Conservation (phyloP, 148 eudicot species). For the Dysphania ambrosioides region DNA sequence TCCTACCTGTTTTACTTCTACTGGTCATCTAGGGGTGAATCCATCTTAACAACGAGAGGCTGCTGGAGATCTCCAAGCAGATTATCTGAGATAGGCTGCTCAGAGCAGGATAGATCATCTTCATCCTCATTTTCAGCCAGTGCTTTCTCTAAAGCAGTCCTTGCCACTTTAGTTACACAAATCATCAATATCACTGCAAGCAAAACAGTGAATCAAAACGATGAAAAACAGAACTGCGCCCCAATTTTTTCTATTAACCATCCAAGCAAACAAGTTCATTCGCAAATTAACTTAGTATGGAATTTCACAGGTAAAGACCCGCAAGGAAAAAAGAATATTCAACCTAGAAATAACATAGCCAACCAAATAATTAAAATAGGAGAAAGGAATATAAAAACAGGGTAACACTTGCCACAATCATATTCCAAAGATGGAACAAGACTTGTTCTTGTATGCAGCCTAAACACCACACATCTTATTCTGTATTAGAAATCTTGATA, state of each 20-base stretch:
- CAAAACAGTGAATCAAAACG: background rate
- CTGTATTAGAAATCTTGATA: background rate
- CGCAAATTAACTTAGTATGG: background rate
- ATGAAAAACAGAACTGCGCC: background rate
- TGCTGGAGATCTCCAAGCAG: constrained; percentile 42
- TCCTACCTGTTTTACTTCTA: constrained; percentile 19
- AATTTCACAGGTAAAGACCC: background rate
- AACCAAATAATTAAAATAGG: background rate
- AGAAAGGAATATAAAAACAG: background rate
- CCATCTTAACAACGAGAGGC: constrained; percentile 52
- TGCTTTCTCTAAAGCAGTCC: constrained; percentile 81
- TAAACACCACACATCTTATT: background rate
- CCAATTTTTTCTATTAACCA: background rate
- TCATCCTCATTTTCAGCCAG: constrained; percentile 53
- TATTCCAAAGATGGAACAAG: too few relatives aligned
- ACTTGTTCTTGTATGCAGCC: too few relatives aligned
- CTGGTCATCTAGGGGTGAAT: constrained; percentile 36
- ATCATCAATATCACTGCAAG: constrained; percentile 62
- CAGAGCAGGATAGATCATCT: constrained; percentile 36
- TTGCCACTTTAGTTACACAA: constrained; percentile 81
- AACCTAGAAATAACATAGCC: background rate
- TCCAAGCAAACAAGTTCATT: background rate
- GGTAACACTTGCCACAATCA: background rate
- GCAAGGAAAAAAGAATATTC: background rate
- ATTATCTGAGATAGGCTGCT: constrained; percentile 28